phyloP scores from a whole-genome alignment of 768 basidiomycete species.

The Tulasnella sp. region DNA sequence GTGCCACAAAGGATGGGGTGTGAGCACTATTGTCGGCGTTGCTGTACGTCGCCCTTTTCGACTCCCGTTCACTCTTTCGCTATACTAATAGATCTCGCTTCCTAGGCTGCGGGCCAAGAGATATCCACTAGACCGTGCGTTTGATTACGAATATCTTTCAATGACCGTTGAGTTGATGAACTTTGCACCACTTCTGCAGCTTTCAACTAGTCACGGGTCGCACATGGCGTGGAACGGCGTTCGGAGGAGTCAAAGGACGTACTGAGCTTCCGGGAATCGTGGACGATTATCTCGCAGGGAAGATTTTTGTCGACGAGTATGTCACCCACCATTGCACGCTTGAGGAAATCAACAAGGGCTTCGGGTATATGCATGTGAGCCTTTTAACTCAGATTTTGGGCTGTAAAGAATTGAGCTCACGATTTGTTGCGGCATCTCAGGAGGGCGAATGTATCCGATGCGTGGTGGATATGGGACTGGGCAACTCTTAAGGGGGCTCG shows the following conservation, averaged over 20 bases:
- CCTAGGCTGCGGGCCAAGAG: conserved; percentile 78
- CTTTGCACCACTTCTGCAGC: not conserved
- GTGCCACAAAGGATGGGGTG: conserved; percentile 99
- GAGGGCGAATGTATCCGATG: conserved; percentile 86
- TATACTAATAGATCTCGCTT: too few species aligned
- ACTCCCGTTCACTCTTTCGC: too few species aligned
- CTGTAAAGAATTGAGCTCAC: not conserved
- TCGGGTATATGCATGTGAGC: conserved; percentile 95
- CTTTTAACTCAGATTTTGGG: conserved; percentile 18
- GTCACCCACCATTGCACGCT: conserved; percentile 77
- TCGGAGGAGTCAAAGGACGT: conserved; percentile 96
- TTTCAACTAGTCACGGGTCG: conserved; percentile 49
- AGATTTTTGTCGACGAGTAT: conserved; percentile 89
- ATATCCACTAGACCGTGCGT: conserved; percentile 79
- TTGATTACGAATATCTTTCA: not conserved
- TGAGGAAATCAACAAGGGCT: conserved; percentile 72
- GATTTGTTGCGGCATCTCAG: conserved; percentile 32
- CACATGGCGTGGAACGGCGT: conserved; percentile 90
- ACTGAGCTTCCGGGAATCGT: conserved; percentile 92
- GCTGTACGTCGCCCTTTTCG: conserved; percentile 34
- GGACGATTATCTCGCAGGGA: conserved; percentile 78
- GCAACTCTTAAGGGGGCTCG: not conserved
- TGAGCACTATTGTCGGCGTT: conserved; percentile 91
- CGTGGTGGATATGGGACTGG: conserved; percentile 71
- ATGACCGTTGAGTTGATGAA: not conserved